Base-by-base conservation (phyloP, 2,329 filamentous ascomycete genomes). In the Ophiostoma piceae region DNA sequence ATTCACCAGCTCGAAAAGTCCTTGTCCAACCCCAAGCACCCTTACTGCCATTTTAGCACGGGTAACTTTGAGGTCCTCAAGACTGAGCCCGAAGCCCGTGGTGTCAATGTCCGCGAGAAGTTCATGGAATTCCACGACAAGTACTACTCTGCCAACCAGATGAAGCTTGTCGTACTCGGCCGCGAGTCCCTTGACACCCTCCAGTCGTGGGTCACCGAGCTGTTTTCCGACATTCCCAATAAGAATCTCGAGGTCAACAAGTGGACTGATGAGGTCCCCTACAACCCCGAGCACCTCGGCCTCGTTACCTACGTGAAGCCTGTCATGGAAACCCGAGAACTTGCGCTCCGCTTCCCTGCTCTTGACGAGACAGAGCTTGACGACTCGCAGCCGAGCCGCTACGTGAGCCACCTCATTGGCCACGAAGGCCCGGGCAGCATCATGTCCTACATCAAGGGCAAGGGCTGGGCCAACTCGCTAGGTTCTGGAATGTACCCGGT, bases 401-500 rank as follows among this genome's bases (percentile, higher is more conserved):
- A 97, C 76, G 88, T 97, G 71, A 91, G 90, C 75, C 94, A 97
- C 76, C 81, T 97, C 68, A 91, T 97, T 72, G 94, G 94, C 4
- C 94, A 97, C 75, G 94, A 97, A 78, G 93, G 94, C 0, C 94
- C 94, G 0, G 94, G 94, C 3, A 97, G 94, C 78, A 91, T 97
- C 75, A 88, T 97, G 80, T 89, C 93, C 1, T 93, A 95, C 77
- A 85, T 96, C 79, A 97, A 97, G 78, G 88, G 87, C 35, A 95
- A 94, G 79, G 94, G 94, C 8, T 96, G 93, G 92, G 92, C 90
- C 3, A 96, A 94, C 75, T 87, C 88, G 2, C 82, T 97, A 2
- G 92, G 90, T 65, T 91, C 92, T 54, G 93, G 93, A 47, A 86
- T 88, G 8, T 89, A 89, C 76, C 83, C 88, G 0, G 82, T 96